A percentile compares a stretch with the other conserved stretches of the same genome.
phyloP scores from a whole-genome alignment of 164 flowering plant genomes.

The Magnolia kwangsiensis region DNA sequence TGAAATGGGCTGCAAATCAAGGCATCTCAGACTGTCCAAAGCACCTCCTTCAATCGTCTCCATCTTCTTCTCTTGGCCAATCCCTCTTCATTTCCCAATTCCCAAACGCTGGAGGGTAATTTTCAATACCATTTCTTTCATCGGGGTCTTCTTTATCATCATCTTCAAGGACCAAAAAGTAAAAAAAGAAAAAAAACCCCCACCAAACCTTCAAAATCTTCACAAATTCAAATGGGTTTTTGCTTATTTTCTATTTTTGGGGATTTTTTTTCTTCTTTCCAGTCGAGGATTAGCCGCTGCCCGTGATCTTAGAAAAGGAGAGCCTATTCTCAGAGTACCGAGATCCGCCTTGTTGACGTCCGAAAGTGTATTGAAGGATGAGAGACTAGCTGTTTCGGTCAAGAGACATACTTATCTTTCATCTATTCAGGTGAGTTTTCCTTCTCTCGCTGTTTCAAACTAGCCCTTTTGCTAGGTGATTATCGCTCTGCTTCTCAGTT shows the following conservation, averaged over 20 bases:
- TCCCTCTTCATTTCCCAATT: slow-evolving; percentile 57
- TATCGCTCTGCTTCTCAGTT: neutral
- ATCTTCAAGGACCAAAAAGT: neutral
- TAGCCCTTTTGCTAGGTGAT: neutral
- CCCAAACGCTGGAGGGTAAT: slow-evolving; percentile 76
- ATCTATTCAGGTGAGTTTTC: slow-evolving; percentile 53
- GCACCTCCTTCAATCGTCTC: neutral
- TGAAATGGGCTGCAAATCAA: slow-evolving; percentile 63
- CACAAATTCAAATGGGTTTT: neutral
- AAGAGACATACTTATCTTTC: slow-evolving; percentile 40
- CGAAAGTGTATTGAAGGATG: slow-evolving; percentile 37
- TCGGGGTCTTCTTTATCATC: neutral
- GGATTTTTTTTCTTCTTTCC: slow-evolving; percentile 12
- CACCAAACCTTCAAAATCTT: neutral
- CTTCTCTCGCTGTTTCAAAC: neutral
- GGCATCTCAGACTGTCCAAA: slow-evolving; percentile 58
- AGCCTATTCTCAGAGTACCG: slow-evolving; percentile 71
- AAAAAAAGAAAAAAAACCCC: too few species aligned
- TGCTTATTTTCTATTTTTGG: neutral
- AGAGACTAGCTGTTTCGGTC: slow-evolving; percentile 35
- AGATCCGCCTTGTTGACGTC: slow-evolving; percentile 55
- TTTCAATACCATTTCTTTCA: neutral
- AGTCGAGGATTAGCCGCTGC: slow-evolving; percentile 81
- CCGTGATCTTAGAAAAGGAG: slow-evolving; percentile 55
- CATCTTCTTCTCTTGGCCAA: slow-evolving; percentile 53